These are phyloP conservation scores for Sporothrix pallida DNA, from an alignment of 2,329 filamentous ascomycete genomes.

Conservation along the genomic window DNA sequence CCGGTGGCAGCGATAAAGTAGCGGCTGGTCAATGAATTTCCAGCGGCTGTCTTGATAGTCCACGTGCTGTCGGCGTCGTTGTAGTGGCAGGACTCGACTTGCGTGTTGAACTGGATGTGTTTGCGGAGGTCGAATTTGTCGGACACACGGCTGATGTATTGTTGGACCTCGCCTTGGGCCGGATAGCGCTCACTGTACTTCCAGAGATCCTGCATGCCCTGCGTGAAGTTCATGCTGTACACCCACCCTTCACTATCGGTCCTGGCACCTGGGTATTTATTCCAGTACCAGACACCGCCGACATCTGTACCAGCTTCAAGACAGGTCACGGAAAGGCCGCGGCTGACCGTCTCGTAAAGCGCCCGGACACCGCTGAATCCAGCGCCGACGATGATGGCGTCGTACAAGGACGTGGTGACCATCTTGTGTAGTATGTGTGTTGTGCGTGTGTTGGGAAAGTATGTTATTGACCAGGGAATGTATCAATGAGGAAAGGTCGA, in stretches of 20 bases:
- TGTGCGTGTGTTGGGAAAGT: background rate
- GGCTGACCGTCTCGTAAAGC: constrained; percentile 66
- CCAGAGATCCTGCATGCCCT: constrained; percentile 58
- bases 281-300: constrained; percentile 82
- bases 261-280: constrained; percentile 75
- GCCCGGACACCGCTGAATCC: constrained; percentile 77
- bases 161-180: constrained; percentile 30
- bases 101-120: constrained; percentile 59
- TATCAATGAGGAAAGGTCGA: background rate
- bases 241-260: constrained; percentile 76
- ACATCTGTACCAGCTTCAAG: constrained; percentile 69
- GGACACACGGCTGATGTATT: constrained; percentile 28
- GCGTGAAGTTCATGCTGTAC: constrained; percentile 58
- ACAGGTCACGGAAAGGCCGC: constrained; percentile 63
- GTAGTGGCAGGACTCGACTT: constrained; percentile 58
- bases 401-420: constrained; percentile 40
- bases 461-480: background rate
- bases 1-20: constrained; percentile 63
- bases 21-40: constrained; percentile 51
- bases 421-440: background rate
- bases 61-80: constrained; percentile 59
- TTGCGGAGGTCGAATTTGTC: constrained; percentile 50
- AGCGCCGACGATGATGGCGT: constrained; percentile 70
- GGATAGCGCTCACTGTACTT: constrained; percentile 48
- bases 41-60: constrained; percentile 46